Percentiles rank a stretch among this genome's conserved stretches.
Evolutionary conservation across 1,284 basidiomycete species (phyloP).

Genomic region (Vanrija humicola): DNA sequence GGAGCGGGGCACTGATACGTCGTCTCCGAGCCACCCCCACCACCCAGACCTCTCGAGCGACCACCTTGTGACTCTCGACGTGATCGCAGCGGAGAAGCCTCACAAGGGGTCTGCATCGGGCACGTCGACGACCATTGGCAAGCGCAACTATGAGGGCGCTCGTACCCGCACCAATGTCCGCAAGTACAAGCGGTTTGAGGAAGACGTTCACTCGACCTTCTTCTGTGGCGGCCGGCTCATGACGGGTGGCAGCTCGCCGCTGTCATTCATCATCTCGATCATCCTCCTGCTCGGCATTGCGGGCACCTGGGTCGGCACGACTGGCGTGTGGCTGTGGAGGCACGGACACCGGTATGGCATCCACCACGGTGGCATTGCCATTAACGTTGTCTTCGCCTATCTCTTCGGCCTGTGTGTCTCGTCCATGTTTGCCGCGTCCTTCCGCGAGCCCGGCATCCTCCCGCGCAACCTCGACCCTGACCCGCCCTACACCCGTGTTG

Average conservation of each 20-base stretch:
- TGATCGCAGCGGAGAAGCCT: not conserved
- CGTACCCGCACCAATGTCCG: constrained; percentile 17
- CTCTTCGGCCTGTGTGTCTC: constrained; percentile 34
- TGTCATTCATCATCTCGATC: constrained; percentile 67
- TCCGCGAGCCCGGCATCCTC: constrained; percentile 79
- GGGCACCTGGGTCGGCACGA: constrained; percentile 76
- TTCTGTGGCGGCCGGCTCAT: constrained; percentile 66
- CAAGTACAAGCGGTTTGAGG: constrained; percentile 59
- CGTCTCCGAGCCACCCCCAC: constrained; percentile 8
- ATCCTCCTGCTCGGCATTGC: constrained; percentile 62
- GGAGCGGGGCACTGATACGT: constrained; percentile 11
- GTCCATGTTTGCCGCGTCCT: constrained; percentile 56
- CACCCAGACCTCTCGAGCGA: constrained; percentile 15
- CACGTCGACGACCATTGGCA: too few species aligned
- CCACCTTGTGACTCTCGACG: constrained; percentile 11
- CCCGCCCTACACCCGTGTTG: constrained; percentile 63
- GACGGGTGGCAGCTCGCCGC: constrained; percentile 77
- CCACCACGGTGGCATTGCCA: constrained; percentile 68
- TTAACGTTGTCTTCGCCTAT: constrained; percentile 60
- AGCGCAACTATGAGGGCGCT: too few species aligned
- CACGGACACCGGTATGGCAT: constrained; percentile 71
- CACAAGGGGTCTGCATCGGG: not conserved
- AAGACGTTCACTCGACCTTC: constrained; percentile 63
- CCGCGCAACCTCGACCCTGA: constrained; percentile 78
- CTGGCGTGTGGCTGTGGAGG: constrained; percentile 80